Conservation (phyloP, 805 yeast species). For the Candida maesae region DNA sequence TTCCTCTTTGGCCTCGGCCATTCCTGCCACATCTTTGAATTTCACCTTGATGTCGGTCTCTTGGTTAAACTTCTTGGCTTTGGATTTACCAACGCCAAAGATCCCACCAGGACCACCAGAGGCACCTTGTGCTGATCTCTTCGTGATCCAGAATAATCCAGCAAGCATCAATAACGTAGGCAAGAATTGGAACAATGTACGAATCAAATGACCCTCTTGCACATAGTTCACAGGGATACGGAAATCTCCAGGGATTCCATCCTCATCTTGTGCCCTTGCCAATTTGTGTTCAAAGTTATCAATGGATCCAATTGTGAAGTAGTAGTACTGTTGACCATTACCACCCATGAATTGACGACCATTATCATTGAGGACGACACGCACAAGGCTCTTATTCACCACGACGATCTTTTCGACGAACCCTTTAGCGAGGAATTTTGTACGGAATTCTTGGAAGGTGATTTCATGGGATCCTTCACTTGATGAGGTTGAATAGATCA, state of each 20-base stretch:
- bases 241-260: conserved; percentile 54
- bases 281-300: conserved; percentile 83
- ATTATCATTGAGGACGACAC: conserved; percentile 60
- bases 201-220: conserved; percentile 63
- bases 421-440: conserved; percentile 70
- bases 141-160: conserved; percentile 80
- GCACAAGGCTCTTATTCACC: conserved; percentile 71
- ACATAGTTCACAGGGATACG: conserved; percentile 80
- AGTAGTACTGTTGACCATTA: conserved; percentile 35
- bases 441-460: conserved; percentile 89
- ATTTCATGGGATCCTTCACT: conserved; percentile 47
- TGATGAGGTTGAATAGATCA: conserved; percentile 28
- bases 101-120: conserved; percentile 62
- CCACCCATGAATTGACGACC: conserved; percentile 48
- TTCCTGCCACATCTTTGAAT: conserved; percentile 95
- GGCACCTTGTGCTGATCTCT: conserved; percentile 46
- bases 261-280: conserved; percentile 69
- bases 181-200: conserved; percentile 64
- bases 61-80: conserved; percentile 86
- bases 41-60: conserved; percentile 86
- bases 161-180: conserved; percentile 91
- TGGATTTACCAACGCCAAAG: conserved; percentile 88
- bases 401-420: conserved; percentile 71
- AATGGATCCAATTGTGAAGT: conserved; percentile 83
- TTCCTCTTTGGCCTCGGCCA: conserved; percentile 94